Percentiles rank a stretch among this genome's conserved stretches.
Evolutionary conservation across 2,329 filamentous ascomycete genomes (phyloP).

Genomic region (Pyrenophora teres): DNA sequence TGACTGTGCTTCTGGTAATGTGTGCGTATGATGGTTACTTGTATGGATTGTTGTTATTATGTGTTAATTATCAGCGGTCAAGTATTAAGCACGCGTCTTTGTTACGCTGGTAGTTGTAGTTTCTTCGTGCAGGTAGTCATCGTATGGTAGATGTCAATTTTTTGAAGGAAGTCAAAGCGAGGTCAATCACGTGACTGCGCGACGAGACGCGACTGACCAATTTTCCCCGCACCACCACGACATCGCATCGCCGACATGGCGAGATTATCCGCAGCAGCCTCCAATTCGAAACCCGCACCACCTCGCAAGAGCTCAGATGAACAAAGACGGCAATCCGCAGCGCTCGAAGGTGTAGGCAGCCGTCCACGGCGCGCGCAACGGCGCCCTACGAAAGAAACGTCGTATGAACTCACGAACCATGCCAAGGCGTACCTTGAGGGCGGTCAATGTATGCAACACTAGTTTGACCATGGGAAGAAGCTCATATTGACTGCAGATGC

Average conservation of each 20-base stretch:
- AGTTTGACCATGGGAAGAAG: neutral
- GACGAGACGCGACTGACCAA: neutral
- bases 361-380: conserved; percentile 34
- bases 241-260: conserved; percentile 6
- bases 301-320: neutral
- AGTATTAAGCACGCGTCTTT: no score
- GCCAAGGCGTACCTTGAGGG: conserved; percentile 45
- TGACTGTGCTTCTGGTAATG: no score
- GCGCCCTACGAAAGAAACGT: conserved; percentile 39
- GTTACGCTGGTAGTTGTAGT: no score
- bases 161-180: no score
- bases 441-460: conserved; percentile 32
- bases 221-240: neutral
- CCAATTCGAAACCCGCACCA: neutral
- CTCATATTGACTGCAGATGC: conserved; percentile 28
- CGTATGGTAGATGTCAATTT: no score
- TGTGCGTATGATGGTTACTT: no score
- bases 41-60: no score
- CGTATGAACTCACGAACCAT: conserved; percentile 45
- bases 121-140: no score
- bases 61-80: no score
- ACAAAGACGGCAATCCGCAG: conserved; percentile 9
- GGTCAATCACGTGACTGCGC: conserved; percentile 4
- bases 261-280: conserved; percentile 3
- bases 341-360: conserved; percentile 29